These are phyloP conservation scores for Alternaria metachromatica DNA, from an alignment of 2,329 filamentous ascomycete genomes.

Conservation along the genomic window DNA sequence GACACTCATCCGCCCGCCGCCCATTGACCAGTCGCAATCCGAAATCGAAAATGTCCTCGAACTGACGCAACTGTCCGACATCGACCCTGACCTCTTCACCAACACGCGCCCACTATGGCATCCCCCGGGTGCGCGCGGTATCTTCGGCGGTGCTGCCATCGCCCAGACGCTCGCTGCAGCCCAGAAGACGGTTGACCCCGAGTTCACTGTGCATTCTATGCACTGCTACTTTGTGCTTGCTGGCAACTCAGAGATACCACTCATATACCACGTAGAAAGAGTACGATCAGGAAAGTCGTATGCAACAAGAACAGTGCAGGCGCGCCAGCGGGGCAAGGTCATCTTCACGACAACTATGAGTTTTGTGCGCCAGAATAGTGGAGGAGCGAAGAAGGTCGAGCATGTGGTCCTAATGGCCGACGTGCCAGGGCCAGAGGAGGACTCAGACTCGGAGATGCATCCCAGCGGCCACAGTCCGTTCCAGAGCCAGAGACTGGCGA, in stretches of 20 bases:
- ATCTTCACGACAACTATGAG: slow-evolving; percentile 97
- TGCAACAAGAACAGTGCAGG: slow-evolving; percentile 94
- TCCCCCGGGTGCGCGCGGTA: slow-evolving; percentile 86
- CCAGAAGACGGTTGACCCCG: slow-evolving; percentile 79
- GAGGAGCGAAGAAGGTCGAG: slow-evolving; percentile 63
- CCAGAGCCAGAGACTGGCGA: slow-evolving; percentile 63
- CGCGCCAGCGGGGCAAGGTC: slow-evolving; percentile 81
- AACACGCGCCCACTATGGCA: slow-evolving; percentile 93
- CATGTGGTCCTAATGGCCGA: slow-evolving; percentile 67
- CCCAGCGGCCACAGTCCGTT: slow-evolving; percentile 59
- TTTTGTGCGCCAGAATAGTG: slow-evolving; percentile 74
- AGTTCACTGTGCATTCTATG: slow-evolving; percentile 92
- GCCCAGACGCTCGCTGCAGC: slow-evolving; percentile 89
- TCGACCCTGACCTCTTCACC: slow-evolving; percentile 89
- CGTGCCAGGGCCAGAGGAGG: slow-evolving; percentile 54
- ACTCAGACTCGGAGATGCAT: slow-evolving; percentile 41
- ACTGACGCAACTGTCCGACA: slow-evolving; percentile 76
- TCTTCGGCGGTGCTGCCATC: slow-evolving; percentile 93
- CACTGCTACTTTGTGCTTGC: slow-evolving; percentile 99
- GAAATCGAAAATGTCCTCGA: slow-evolving; percentile 90
- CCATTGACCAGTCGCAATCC: slow-evolving; percentile 73
- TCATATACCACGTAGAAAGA: slow-evolving; percentile 93
- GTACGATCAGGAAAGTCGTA: slow-evolving; percentile 91
- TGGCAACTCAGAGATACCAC: slow-evolving; percentile 81
- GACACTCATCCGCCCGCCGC: slow-evolving; percentile 78